A percentile compares a stretch with the other conserved stretches of the same genome.
These are phyloP conservation scores for Monilinia vaccinii-corymbosi DNA, from an alignment of 2,329 filamentous ascomycete species.

Conservation along the genomic window DNA sequence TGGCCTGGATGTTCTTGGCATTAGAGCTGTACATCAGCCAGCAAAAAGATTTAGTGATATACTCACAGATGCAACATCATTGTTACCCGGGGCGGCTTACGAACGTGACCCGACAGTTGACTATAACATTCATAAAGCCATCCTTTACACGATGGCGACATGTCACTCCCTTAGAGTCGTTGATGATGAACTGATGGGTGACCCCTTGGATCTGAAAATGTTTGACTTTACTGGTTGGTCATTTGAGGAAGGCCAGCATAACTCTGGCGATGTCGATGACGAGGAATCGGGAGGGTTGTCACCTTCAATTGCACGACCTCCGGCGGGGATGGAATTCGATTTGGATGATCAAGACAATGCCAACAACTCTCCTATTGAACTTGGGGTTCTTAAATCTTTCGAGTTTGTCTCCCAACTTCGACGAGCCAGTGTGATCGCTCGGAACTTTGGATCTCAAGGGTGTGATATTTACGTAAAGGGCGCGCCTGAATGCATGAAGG, in stretches of 20 bases:
- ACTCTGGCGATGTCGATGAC: slow-evolving; percentile 53
- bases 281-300: slow-evolving; percentile 68
- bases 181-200: slow-evolving; percentile 81
- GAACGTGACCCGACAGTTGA: slow-evolving; percentile 51
- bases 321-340: slow-evolving; percentile 50
- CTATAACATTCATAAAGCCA: slow-evolving; percentile 55
- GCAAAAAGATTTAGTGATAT: slow-evolving; percentile 64
- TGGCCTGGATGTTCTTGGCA: slow-evolving; percentile 84
- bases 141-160: slow-evolving; percentile 91
- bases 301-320: slow-evolving; percentile 83
- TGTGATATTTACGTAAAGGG: slow-evolving; percentile 92
- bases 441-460: slow-evolving; percentile 75
- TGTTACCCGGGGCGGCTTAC: slow-evolving; percentile 44
- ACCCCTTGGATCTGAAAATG: slow-evolving; percentile 96
- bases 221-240: slow-evolving; percentile 93
- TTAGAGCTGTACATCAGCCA: slow-evolving; percentile 63
- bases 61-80: slow-evolving; percentile 52
- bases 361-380: slow-evolving; percentile 52
- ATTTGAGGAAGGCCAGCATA: slow-evolving; percentile 79
- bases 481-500: slow-evolving; percentile 90
- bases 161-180: slow-evolving; percentile 86
- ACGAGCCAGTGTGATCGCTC: slow-evolving; percentile 84
- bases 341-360: slow-evolving; percentile 37
- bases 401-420: slow-evolving; percentile 92
- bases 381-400: slow-evolving; percentile 84